These are phyloP conservation scores for Erythrobasidium yunnanense DNA, from an alignment of 768 basidiomycete genomes.

Conservation along the genomic window DNA sequence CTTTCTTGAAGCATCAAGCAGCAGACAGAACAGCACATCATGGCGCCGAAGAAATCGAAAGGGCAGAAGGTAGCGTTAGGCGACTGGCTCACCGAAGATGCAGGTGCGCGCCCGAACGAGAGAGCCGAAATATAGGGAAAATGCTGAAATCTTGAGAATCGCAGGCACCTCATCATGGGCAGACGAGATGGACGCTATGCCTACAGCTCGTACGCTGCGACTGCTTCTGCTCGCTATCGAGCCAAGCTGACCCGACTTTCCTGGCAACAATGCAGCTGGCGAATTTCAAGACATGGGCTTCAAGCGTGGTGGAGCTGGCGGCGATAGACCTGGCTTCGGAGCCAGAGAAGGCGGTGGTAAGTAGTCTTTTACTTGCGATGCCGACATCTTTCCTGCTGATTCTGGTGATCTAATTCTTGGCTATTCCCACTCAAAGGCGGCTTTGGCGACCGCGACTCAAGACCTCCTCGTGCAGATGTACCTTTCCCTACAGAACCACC, in stretches of 20 bases:
- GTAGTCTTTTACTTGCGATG: background rate
- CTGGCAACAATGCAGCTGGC: background rate
- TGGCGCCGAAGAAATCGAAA: no score
- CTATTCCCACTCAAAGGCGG: background rate
- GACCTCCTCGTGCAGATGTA: constrained; percentile 69
- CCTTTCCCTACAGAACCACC: constrained; percentile 92
- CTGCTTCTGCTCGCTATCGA: background rate
- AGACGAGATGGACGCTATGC: constrained; percentile 90
- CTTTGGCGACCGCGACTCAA: constrained; percentile 26
- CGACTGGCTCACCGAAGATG: no score
- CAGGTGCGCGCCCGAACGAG: no score
- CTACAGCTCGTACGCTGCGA: constrained; percentile 70
- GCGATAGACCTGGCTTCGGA: background rate
- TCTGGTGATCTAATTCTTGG: background rate
- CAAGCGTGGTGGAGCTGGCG: background rate
- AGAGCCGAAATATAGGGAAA: no score
- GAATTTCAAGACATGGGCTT: background rate
- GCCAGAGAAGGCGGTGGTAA: background rate
- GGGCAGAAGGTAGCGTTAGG: no score
- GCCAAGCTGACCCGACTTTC: background rate
- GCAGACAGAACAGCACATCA: no score
- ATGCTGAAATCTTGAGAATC: no score
- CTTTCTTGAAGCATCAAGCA: no score
- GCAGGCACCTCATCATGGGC: constrained; percentile 61
- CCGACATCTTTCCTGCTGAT: constrained; percentile 13